Evolutionary conservation across 1,284 basidiomycete genomes (phyloP).

Genomic region (Ceratobasidium sp.): DNA sequence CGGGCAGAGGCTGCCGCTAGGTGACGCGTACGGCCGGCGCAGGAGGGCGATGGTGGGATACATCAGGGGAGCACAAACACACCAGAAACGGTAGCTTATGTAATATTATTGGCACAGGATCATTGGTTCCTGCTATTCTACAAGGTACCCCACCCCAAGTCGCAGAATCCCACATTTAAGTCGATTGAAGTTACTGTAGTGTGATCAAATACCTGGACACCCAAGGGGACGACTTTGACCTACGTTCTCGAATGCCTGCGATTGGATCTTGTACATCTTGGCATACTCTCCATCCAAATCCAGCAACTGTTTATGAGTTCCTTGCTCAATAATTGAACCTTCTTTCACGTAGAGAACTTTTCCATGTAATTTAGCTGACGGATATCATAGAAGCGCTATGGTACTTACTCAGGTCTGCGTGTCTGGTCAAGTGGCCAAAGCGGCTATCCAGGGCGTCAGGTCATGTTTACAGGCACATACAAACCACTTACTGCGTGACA

Average conservation of each 20-base stretch:
- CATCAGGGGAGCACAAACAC: not conserved
- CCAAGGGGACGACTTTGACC: not conserved
- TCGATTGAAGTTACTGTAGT: too few species aligned
- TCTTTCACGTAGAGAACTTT: constrained; percentile 60
- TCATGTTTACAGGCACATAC: not conserved
- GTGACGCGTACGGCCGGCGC: constrained; percentile 5
- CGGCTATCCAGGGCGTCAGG: constrained; percentile 29
- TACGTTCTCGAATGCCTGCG: constrained; percentile 57
- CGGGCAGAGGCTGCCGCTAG: not conserved
- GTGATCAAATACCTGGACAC: not conserved
- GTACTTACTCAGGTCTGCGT: constrained; percentile 39
- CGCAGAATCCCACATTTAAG: too few species aligned
- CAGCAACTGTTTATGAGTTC: constrained; percentile 64
- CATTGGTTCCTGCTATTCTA: too few species aligned
- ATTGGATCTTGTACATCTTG: constrained; percentile 68
- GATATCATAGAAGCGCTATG: not conserved
- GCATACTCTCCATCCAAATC: constrained; percentile 63
- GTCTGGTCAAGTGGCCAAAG: constrained; percentile 42
- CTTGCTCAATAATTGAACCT: constrained; percentile 61
- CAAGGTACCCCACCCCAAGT: not conserved
- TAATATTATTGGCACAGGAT: too few species aligned
- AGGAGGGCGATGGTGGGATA: not conserved
- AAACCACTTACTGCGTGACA: constrained; percentile 58
- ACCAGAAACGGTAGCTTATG: not conserved
- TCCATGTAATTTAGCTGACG: not conserved